Percentiles rank a stretch among this genome's conserved stretches.
Evolutionary conservation across 2,329 filamentous ascomycete genomes (phyloP).

Genomic region (Fusarium torreyae): DNA sequence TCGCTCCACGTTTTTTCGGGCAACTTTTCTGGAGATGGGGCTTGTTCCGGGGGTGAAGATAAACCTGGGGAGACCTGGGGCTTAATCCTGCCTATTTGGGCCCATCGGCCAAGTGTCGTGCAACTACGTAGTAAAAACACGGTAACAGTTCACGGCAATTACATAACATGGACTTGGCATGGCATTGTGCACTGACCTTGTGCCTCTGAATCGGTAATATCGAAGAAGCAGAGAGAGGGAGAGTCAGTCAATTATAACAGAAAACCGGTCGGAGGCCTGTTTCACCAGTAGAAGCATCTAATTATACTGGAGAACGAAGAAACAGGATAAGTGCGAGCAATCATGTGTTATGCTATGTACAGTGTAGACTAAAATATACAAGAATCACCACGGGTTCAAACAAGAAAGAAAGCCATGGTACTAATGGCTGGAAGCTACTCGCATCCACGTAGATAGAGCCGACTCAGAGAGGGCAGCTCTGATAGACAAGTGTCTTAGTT

Average conservation of each 20-base stretch:
- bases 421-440: constrained; percentile 4
- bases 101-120: background rate
- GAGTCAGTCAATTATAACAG: no score
- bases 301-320: no score
- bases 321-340: background rate
- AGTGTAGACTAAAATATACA: constrained; percentile 9
- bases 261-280: no score
- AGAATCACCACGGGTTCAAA: constrained; percentile 7
- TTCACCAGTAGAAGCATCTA: no score
- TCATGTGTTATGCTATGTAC: constrained; percentile 12
- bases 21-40: background rate
- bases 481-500: constrained; percentile 3
- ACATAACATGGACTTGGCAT: background rate
- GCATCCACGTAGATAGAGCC: background rate
- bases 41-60: background rate
- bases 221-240: no score
- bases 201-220: background rate
- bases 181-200: no score
- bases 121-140: background rate
- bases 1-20: background rate
- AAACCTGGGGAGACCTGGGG: background rate
- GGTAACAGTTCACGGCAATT: constrained; percentile 7
- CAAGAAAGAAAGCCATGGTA: background rate
- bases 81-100: constrained; percentile 10
- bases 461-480: background rate